A percentile compares a stretch with the other conserved stretches of the same genome.
Conservation (phyloP, 129 eudicot species). For the Escallonia herrerae region DNA sequence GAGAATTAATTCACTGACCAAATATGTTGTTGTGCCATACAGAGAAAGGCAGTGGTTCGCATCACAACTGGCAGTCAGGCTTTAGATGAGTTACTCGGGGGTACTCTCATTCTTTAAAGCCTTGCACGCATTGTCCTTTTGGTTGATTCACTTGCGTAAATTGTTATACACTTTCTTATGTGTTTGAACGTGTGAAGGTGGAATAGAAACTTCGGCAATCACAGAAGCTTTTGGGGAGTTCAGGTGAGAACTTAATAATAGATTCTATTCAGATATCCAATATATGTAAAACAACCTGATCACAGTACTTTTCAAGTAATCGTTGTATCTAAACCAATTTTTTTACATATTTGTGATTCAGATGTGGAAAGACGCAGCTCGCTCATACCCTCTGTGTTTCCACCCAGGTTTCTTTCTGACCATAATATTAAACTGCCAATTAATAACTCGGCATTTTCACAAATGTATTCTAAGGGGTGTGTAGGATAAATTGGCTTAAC, state of each 20-base stretch:
- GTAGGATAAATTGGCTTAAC: no score
- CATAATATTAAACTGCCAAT: background rate
- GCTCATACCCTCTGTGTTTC: constrained; percentile 50
- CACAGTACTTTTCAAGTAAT: background rate
- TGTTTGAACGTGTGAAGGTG: constrained; percentile 23
- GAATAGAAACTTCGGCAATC: constrained; percentile 39
- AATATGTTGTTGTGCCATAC: constrained; percentile 14
- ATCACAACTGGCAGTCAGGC: constrained; percentile 61
- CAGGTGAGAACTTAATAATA: no score
- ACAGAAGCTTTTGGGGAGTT: constrained; percentile 52
- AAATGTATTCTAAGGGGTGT: no score
- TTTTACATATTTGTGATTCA: background rate
- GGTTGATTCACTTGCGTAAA: no score
- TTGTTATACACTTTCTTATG: background rate
- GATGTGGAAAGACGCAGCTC: constrained; percentile 55
- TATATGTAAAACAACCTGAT: background rate
- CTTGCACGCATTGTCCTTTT: background rate
- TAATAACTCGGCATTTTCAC: no score
- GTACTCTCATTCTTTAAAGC: background rate
- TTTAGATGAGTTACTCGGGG: constrained; percentile 32
- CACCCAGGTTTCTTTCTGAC: constrained; percentile 24
- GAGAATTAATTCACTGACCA: background rate
- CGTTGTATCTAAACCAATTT: background rate
- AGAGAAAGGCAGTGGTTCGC: constrained; percentile 81
- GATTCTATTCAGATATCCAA: no score